A percentile compares a stretch with the other conserved stretches of the same genome.
These are phyloP conservation scores for Lepiota brunneoincarnata DNA, from an alignment of 768 basidiomycete species.

Conservation along the genomic window DNA sequence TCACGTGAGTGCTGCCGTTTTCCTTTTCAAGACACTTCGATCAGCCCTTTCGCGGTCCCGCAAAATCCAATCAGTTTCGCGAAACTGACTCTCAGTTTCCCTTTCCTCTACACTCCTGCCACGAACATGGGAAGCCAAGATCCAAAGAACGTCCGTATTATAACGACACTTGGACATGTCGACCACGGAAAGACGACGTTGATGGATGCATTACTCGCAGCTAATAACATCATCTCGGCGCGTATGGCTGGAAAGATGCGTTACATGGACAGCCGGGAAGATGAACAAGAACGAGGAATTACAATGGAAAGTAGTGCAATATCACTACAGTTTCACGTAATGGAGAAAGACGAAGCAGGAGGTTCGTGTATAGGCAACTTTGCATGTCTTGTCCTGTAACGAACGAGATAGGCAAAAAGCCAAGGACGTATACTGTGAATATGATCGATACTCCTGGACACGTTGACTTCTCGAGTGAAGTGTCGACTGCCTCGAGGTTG, in stretches of 20 bases:
- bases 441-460: slow-evolving; percentile 99
- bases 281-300: slow-evolving; percentile 96
- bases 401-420: slow-evolving; percentile 40
- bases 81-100: not conserved
- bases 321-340: slow-evolving; percentile 82
- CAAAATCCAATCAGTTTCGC: slow-evolving; percentile 4
- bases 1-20: slow-evolving; percentile 5
- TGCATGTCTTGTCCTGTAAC: not conserved
- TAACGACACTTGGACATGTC: slow-evolving; percentile 87
- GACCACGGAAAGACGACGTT: slow-evolving; percentile 97
- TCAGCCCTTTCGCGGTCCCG: slow-evolving; percentile 7
- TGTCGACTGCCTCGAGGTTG: slow-evolving; percentile 88
- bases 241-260: slow-evolving; percentile 95
- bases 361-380: slow-evolving; percentile 41
- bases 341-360: slow-evolving; percentile 50
- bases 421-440: slow-evolving; percentile 81
- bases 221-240: slow-evolving; percentile 95
- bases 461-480: slow-evolving; percentile 97
- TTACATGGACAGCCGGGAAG: slow-evolving; percentile 93
- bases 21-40: slow-evolving; percentile 10
- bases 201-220: slow-evolving; percentile 93
- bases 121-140: slow-evolving; percentile 33
- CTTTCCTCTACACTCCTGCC: not conserved
- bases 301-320: slow-evolving; percentile 99
- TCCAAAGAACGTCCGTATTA: slow-evolving; percentile 59